A percentile compares a stretch with the other conserved stretches of the same genome.
phyloP scores from a whole-genome alignment of 2,329 filamentous ascomycete genomes.

The Fusarium protoensiforme region DNA sequence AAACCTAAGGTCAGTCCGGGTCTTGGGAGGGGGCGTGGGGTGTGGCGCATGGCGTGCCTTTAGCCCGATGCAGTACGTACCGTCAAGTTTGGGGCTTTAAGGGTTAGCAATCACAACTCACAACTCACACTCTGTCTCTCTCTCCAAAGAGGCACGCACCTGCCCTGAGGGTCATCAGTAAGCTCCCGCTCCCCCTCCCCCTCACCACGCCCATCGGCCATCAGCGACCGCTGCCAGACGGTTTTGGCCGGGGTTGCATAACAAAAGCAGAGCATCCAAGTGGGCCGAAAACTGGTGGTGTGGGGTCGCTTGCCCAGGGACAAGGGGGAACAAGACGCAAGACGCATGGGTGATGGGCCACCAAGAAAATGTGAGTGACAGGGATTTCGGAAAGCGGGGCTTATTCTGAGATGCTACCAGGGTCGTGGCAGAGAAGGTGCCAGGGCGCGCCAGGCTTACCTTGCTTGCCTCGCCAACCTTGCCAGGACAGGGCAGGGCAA shows the following conservation, averaged over 20 bases:
- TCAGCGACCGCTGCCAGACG: slow-evolving; percentile 24
- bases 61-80: background rate
- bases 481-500: slow-evolving; percentile 18
- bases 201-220: slow-evolving; percentile 20
- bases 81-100: background rate
- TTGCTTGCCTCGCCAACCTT: background rate
- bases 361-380: slow-evolving; percentile 16
- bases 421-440: slow-evolving; percentile 13
- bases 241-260: slow-evolving; percentile 24
- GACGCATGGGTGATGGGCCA: background rate
- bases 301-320: slow-evolving; percentile 28
- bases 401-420: slow-evolving; percentile 3
- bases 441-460: background rate
- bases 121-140: background rate
- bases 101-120: background rate
- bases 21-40: background rate
- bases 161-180: slow-evolving; percentile 35
- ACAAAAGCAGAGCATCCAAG: slow-evolving; percentile 2
- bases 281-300: slow-evolving; percentile 16
- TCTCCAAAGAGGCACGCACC: slow-evolving; percentile 29
- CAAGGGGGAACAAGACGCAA: slow-evolving; percentile 10
- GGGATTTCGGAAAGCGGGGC: slow-evolving; percentile 2
- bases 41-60: slow-evolving; percentile 5
- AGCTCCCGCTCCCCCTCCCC: slow-evolving; percentile 35
- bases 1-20: background rate